Base-by-base conservation (phyloP, 129 eudicot species). In the Scalesia atractyloides region DNA sequence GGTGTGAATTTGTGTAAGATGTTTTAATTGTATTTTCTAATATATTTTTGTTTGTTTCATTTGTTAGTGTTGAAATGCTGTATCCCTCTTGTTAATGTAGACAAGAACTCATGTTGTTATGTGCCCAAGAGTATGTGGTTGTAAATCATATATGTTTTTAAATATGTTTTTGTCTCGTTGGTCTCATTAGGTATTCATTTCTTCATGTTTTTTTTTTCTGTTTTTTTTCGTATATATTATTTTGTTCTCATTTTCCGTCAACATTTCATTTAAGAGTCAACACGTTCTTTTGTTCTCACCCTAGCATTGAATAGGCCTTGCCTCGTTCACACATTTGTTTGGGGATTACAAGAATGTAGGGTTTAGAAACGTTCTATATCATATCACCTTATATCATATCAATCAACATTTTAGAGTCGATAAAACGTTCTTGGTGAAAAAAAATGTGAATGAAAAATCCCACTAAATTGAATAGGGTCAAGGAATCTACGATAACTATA, bases 1-100 rank as follows among this genome's bases (percentile, higher is more conserved):
- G 66, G 66, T 60, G 66, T 60, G 44, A 60, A 14, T 58, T 59
- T 15, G 44, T 30, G 66, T 2, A 60, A 60, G 41, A 26, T 59
- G 64, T 59, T 59, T 59, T n/a, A 59, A 12, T 60, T 33, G 19
- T 58, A 24, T 24, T 60, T 60, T 60, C 19, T 60, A 6, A 50
- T 50, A n/a, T 50, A 41, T 50, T 50, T 50, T 50, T 50, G 17
- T 50, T 13, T 49, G 17, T 49, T 26, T 60, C 19, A 30, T 60
- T 33, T 2, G 3, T 30, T 60, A 60, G 18, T 60, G 19, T 60
- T 60, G 5, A 60, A 60, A 60, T 60, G 46, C 5, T 60, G 66
- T 30, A 60, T 33, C 66, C 44, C 6, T 60, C 44, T 33, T 60
- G 64, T 60, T 60, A 60, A 59, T 59, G 65, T 58, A 4, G 19